Evolutionary conservation across 495 filamentous ascomycete genomes (phyloP), one percentile per base, ranked within the genome.

Genomic region (Xylaria sp.): DNA sequence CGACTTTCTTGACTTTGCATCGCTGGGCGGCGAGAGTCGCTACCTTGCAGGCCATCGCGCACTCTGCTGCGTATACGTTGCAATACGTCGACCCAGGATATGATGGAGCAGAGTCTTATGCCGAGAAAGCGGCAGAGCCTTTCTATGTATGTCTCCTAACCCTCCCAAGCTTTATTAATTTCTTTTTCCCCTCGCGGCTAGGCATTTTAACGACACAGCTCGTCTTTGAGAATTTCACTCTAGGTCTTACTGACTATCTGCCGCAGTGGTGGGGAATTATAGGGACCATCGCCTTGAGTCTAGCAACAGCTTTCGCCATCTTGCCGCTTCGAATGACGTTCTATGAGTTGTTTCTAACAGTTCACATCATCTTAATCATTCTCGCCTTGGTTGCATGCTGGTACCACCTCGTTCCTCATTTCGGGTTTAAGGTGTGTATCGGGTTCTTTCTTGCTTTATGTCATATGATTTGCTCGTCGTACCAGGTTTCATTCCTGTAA

Each of bases 21-120:
- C 83, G 83, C n/a, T 87, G 83, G 83, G 74, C 85, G 4, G 85
- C 82, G 14, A 71, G 77, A 14, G 59, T 87, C 24, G 80, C 73
- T 57, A 68, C 77, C 7, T 1, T 85, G 9, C 77, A 85, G 46
- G 80, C 77, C 12, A 26, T 81, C 43, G 33, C 82, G 6, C 84
- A 86, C 61, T 80, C 78, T 4, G 62, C 78, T n/a, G 53, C 58
- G 7, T 66, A 68, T 26, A 68, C 66, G 2, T 14, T 68, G 26
- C 37, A 29, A 26, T 68, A 68, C 33, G 40, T 61, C 15, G 66
- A 68, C 24, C 52, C 52, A 7, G 40, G 52, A 37, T 68, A 58
- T 59, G 66, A 59, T 9, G 66, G 66, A 24, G 66, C 66, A 21
- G 5, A 24, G 12, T 46, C 53, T 15, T 68, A 68, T 46, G 52